These are phyloP conservation scores for Chenopodium formosanum DNA, from an alignment of 148 eudicot genomes.

Conservation along the genomic window DNA sequence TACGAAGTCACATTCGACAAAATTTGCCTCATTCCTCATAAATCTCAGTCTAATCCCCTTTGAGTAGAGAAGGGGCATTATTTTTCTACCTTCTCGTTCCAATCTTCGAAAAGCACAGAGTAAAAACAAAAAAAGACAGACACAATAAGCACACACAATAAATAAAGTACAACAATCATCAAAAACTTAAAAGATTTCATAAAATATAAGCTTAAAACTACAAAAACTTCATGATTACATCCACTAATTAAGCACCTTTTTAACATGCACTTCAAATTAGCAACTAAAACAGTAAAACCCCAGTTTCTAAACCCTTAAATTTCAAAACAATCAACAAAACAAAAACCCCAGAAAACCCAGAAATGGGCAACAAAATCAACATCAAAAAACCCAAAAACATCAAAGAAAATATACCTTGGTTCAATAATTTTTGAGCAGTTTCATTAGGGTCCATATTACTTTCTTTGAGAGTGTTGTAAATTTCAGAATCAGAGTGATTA, in stretches of 20 bases:
- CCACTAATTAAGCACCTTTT: neutral
- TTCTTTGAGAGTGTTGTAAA: constrained; percentile 67
- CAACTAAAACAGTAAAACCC: neutral
- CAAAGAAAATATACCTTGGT: constrained; percentile 52
- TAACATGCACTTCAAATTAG: neutral
- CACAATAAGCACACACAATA: constrained; percentile 9
- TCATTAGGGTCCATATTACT: constrained; percentile 75
- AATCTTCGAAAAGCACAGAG: neutral
- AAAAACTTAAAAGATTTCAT: neutral
- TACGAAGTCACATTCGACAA: neutral
- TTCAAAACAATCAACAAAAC: neutral
- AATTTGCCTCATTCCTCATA: neutral
- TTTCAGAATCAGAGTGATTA: constrained; percentile 74
- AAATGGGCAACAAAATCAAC: neutral
- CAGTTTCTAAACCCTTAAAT: neutral
- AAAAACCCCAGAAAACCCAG: neutral
- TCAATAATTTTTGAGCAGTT: constrained; percentile 63
- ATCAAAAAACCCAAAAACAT: neutral
- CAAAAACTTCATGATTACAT: neutral
- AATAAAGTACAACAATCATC: constrained; percentile 4
- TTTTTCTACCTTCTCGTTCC: neutral
- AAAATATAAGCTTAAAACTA: neutral
- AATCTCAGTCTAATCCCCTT: neutral
- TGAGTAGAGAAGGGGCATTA: neutral
- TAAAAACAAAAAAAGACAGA: neutral